Percentiles rank a stretch among this genome's conserved stretches.
Conservation (phyloP, 2,329 filamentous ascomycete genomes). For the Botrytis sinoallii region DNA sequence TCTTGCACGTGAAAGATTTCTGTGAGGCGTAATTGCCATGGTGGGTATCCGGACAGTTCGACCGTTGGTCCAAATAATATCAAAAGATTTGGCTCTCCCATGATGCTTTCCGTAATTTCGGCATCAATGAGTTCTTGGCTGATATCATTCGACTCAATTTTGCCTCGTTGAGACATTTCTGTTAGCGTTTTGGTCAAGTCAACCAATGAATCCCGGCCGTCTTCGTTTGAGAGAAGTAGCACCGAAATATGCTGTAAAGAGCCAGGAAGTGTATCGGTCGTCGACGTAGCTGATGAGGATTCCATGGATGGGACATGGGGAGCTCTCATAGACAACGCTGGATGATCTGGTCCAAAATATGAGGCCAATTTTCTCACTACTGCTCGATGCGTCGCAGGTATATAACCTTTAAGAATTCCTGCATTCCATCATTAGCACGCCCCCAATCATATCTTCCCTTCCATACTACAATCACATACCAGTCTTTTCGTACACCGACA, state of each 20-base stretch:
- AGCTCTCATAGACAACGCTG: slow-evolving; percentile 68
- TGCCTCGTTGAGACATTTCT: slow-evolving; percentile 90
- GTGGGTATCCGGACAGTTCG: slow-evolving; percentile 85
- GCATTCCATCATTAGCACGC: slow-evolving; percentile 23
- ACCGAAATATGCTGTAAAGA: slow-evolving; percentile 51
- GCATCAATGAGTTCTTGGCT: slow-evolving; percentile 82
- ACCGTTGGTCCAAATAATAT: slow-evolving; percentile 83
- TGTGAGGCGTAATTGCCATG: slow-evolving; percentile 91
- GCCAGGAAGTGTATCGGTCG: slow-evolving; percentile 40
- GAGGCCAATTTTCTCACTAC: slow-evolving; percentile 76
- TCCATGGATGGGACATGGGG: slow-evolving; percentile 63
- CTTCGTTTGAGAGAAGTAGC: slow-evolving; percentile 79
- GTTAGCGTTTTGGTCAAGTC: slow-evolving; percentile 92
- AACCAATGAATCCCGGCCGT: slow-evolving; percentile 89
- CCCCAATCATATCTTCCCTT: neutral
- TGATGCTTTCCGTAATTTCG: slow-evolving; percentile 75
- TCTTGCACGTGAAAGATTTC: slow-evolving; percentile 84
- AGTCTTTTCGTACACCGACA: slow-evolving; percentile 90
- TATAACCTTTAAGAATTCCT: slow-evolving; percentile 87
- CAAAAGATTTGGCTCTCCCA: slow-evolving; percentile 85
- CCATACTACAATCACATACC: slow-evolving; percentile 52
- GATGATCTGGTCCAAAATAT: slow-evolving; percentile 79
- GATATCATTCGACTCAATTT: slow-evolving; percentile 78
- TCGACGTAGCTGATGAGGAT: slow-evolving; percentile 44
- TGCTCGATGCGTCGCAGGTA: slow-evolving; percentile 77